These are phyloP conservation scores for Millerozyma miso DNA, from an alignment of 805 yeast species.

Conservation along the genomic window DNA sequence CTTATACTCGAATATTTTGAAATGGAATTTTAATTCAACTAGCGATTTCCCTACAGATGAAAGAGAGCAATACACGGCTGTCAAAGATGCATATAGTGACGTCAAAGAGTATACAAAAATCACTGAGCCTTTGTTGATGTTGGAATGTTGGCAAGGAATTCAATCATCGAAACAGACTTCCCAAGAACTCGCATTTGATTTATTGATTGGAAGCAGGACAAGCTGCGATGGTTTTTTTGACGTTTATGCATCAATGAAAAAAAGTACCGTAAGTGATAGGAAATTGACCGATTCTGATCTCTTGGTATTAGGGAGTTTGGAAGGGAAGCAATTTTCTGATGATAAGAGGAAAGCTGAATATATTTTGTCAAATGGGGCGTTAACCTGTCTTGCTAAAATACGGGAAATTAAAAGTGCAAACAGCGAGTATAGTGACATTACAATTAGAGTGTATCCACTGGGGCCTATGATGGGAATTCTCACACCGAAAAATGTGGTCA, in stretches of 20 bases:
- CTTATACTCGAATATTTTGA: slow-evolving; percentile 61
- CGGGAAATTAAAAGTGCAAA: slow-evolving; percentile 64
- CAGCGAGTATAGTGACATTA: slow-evolving; percentile 68
- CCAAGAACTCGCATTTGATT: slow-evolving; percentile 55
- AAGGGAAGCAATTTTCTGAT: slow-evolving; percentile 11
- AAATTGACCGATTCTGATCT: slow-evolving; percentile 74
- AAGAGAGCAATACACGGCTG: slow-evolving; percentile 35
- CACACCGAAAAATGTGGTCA: slow-evolving; percentile 59
- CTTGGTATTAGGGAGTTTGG: slow-evolving; percentile 48
- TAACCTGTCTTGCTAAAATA: slow-evolving; percentile 78
- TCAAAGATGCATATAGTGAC: slow-evolving; percentile 52
- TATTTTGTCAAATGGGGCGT: slow-evolving; percentile 25
- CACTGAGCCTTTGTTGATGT: slow-evolving; percentile 74
- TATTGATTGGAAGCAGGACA: slow-evolving; percentile 74
- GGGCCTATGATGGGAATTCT: slow-evolving; percentile 51
- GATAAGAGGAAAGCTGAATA: slow-evolving; percentile 18
- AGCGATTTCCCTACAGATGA: slow-evolving; percentile 59
- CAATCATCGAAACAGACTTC: slow-evolving; percentile 66
- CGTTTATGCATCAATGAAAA: slow-evolving; percentile 68
- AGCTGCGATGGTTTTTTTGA: slow-evolving; percentile 86
- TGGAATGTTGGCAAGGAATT: slow-evolving; percentile 94
- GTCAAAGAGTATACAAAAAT: slow-evolving; percentile 63
- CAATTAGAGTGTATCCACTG: slow-evolving; percentile 60
- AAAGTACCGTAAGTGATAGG: slow-evolving; percentile 44
- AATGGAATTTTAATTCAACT: slow-evolving; percentile 67